Percentiles rank a stretch among this genome's conserved stretches.
These are phyloP conservation scores for Populus tremula DNA, from an alignment of 345 rosid species.

Conservation along the genomic window DNA sequence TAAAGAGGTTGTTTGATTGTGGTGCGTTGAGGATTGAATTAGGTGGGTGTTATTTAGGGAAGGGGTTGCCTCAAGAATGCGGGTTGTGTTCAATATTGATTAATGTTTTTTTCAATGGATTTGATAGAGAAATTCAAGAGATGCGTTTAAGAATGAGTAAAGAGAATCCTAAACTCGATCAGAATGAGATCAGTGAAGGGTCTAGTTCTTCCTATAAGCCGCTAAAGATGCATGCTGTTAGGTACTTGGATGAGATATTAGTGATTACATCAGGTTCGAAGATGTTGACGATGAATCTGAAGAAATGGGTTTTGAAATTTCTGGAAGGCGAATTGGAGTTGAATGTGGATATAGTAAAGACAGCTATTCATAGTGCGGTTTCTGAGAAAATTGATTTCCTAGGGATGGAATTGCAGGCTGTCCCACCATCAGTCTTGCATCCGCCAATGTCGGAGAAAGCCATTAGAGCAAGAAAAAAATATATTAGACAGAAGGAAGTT, in stretches of 20 bases:
- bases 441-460: slow-evolving; percentile 86
- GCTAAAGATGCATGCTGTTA: slow-evolving; percentile 57
- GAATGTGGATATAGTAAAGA: slow-evolving; percentile 60
- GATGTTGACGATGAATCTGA: slow-evolving; percentile 58
- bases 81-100: slow-evolving; percentile 60
- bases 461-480: slow-evolving; percentile 80
- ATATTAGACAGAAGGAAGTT: slow-evolving; percentile 84
- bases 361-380: slow-evolving; percentile 73
- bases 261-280: slow-evolving; percentile 76
- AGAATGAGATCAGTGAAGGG: slow-evolving; percentile 24
- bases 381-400: slow-evolving; percentile 75
- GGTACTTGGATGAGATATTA: slow-evolving; percentile 90
- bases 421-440: slow-evolving; percentile 74
- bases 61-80: slow-evolving; percentile 88
- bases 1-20: slow-evolving; percentile 56
- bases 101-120: slow-evolving; percentile 68
- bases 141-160: slow-evolving; percentile 48
- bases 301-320: slow-evolving; percentile 46
- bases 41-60: slow-evolving; percentile 61
- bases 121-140: slow-evolving; percentile 69
- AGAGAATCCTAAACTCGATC: slow-evolving; percentile 45
- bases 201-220: slow-evolving; percentile 63
- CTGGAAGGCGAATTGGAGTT: slow-evolving; percentile 59
- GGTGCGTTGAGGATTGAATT: slow-evolving; percentile 55
- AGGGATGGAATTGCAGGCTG: slow-evolving; percentile 88